These are phyloP conservation scores for Talaromyces stipitatus DNA, from an alignment of 495 filamentous ascomycete species.

Conservation along the genomic window DNA sequence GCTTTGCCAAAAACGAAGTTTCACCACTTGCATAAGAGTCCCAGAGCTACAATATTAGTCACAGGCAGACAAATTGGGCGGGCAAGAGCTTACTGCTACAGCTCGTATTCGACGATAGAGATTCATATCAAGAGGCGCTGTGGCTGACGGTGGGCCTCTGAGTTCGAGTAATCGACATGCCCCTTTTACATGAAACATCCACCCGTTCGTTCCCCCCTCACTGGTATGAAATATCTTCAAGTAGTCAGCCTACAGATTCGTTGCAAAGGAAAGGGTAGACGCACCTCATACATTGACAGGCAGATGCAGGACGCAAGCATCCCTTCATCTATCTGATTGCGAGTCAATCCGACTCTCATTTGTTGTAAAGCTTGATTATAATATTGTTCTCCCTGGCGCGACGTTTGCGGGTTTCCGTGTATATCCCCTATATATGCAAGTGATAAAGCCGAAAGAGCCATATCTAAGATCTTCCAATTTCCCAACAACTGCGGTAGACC, in stretches of 20 bases:
- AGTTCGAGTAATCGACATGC: slow-evolving; percentile 2
- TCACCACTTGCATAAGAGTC: slow-evolving; percentile 5
- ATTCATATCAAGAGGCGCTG: slow-evolving; percentile 7
- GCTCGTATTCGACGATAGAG: slow-evolving; percentile 6
- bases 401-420: background rate
- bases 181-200: slow-evolving; percentile 8
- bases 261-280: background rate
- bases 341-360: background rate
- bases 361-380: background rate
- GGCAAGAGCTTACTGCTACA: slow-evolving; percentile 2
- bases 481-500: background rate
- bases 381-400: background rate
- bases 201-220: slow-evolving; percentile 2
- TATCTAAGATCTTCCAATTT: slow-evolving; percentile 4
- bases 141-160: slow-evolving; percentile 2
- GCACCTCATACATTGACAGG: slow-evolving; percentile 6
- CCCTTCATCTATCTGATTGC: slow-evolving; percentile 4
- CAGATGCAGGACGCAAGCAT: slow-evolving; percentile 4
- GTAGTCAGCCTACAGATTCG: background rate
- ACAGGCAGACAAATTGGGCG: background rate
- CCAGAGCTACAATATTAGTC: slow-evolving; percentile 1
- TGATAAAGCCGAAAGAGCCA: slow-evolving; percentile 3
- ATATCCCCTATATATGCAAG: slow-evolving; percentile 5
- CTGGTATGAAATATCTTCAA: slow-evolving; percentile 2
- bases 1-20: slow-evolving; percentile 3